Base-by-base conservation (phyloP, 2,329 filamentous ascomycete genomes). In the Pseudogymnoascus sp. region DNA sequence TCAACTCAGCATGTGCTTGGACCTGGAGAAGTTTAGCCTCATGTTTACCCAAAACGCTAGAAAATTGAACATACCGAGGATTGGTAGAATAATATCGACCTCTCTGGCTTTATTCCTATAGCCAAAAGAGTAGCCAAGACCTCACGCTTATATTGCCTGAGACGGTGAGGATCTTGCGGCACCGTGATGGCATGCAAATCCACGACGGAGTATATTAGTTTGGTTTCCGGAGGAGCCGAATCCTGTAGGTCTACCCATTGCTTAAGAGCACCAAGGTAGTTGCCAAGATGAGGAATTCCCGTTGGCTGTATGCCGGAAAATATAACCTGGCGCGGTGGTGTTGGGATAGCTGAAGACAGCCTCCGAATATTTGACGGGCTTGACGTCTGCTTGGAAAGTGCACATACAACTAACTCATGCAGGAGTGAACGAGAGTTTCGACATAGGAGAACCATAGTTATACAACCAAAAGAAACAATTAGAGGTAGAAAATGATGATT, bases 271-370 rank as follows among this genome's bases (percentile, higher is more conserved):
- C 95, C 95, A 10, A 96, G 82, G 75, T 97, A 99, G 77, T 99
- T 99, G 63, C 95, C 95, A 31, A 99, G 78, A 74, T 99, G 95
- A 13, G 95, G 95, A 24, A 96, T 82, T 37, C 93, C 95, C 0
- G 95, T 99, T 16, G 95, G 95, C 75, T 99, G 95, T 70, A 99
- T 99, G 62, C 93, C 95, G 3, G 95, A 97, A 79, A 99, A 97
- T 71, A 97, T 85, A 64, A 88, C 80, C 63, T 80, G 71, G 53
- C 35, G 40, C 50, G 26, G 42, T 38, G 61, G 50, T 19, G 59
- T 38, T 24, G 26, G 50, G 29, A 56, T 21, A 21, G 29, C 29
- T 35, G 50, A 56, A 33, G 50, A 56, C 29, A 56, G 29, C 29
- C 50, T 56, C 16, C 50, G 50, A 56, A 33, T 56, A 56, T 56